These are phyloP conservation scores for Lentithecium fluviatile DNA, from an alignment of 495 filamentous ascomycete genomes.

Conservation along the genomic window DNA sequence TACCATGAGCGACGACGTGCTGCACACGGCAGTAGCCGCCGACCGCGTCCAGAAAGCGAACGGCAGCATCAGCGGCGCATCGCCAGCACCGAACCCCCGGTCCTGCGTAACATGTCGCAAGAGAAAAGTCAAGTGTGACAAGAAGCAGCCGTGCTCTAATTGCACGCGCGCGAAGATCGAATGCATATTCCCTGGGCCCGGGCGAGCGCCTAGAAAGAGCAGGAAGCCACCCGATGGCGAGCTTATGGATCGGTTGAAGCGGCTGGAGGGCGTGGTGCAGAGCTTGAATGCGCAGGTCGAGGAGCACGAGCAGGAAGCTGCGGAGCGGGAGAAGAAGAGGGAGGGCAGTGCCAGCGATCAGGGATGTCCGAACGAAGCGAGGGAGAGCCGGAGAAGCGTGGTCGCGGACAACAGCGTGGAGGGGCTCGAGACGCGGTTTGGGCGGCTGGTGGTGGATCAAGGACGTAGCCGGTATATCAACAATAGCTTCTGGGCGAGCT, in stretches of 20 bases:
- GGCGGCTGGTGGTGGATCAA: conserved; percentile 79
- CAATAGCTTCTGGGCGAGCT: conserved; percentile 83
- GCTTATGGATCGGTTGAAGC: conserved; percentile 71
- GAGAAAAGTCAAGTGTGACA: conserved; percentile 87
- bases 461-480: conserved; percentile 80
- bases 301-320: conserved; percentile 37
- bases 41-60: conserved; percentile 27
- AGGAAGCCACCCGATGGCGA: conserved; percentile 72
- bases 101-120: conserved; percentile 83
- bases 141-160: conserved; percentile 77
- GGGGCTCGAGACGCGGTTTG: conserved; percentile 65
- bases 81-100: conserved; percentile 47
- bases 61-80: conserved; percentile 9
- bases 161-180: conserved; percentile 74
- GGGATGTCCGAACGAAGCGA: background rate
- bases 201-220: conserved; percentile 70
- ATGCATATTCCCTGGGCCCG: conserved; percentile 81
- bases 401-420: conserved; percentile 31
- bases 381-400: conserved; percentile 4
- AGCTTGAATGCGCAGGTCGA: conserved; percentile 54
- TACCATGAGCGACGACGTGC: conserved; percentile 21
- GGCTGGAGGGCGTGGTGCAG: conserved; percentile 79
- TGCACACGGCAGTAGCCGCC: conserved; percentile 11
- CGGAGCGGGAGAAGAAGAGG: conserved; percentile 1
- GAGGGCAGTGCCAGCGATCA: background rate